Evolutionary conservation across 129 eudicot species (phyloP).

Genomic region (Silybum marianum): DNA sequence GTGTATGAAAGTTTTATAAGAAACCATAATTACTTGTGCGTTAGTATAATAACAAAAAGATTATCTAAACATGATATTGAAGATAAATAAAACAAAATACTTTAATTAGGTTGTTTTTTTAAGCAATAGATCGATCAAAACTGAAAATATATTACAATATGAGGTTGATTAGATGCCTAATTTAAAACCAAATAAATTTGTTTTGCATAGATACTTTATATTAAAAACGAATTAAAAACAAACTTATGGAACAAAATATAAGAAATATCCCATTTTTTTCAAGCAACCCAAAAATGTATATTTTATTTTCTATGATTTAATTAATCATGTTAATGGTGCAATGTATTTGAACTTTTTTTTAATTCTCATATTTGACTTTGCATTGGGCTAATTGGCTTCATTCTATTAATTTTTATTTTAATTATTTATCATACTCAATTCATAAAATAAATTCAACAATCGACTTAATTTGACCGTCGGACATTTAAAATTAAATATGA

Average conservation of each 20-base stretch:
- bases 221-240: neutral
- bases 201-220: too few species aligned
- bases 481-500: neutral
- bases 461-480: neutral
- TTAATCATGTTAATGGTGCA: constrained; percentile 7
- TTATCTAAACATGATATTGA: too few species aligned
- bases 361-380: constrained; percentile 19
- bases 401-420: neutral
- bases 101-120: too few species aligned
- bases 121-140: too few species aligned
- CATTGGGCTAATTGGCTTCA: neutral
- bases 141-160: too few species aligned
- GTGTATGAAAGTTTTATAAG: too few species aligned
- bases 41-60: too few species aligned
- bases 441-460: neutral
- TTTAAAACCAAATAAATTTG: too few species aligned
- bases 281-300: neutral
- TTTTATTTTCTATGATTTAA: neutral
- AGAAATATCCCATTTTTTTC: neutral
- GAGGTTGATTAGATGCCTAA: too few species aligned
- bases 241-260: neutral
- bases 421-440: neutral
- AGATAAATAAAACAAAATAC: too few species aligned
- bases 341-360: neutral
- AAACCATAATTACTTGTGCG: too few species aligned